Evolutionary conservation across 345 rosid genomes (phyloP).

Genomic region (Citrus reticulata): DNA sequence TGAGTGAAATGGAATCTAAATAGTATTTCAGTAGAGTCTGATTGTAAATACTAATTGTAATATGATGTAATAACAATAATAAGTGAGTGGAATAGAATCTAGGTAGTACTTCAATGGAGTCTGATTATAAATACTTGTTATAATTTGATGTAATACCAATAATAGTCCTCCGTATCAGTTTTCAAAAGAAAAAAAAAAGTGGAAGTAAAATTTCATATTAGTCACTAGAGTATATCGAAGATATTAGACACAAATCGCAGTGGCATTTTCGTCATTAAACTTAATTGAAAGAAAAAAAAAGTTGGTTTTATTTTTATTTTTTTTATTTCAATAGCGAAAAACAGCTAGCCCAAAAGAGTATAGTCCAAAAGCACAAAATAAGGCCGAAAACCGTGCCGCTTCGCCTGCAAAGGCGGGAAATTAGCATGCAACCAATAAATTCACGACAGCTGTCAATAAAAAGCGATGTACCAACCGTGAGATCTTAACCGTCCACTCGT

Average conservation of each 20-base stretch:
- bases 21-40: too few species aligned
- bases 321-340: background rate
- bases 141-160: too few species aligned
- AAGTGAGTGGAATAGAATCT: too few species aligned
- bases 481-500: conserved; percentile 6
- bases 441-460: background rate
- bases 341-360: background rate
- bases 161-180: too few species aligned
- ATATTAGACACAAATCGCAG: background rate
- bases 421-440: background rate
- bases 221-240: too few species aligned
- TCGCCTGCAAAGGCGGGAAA: conserved; percentile 12
- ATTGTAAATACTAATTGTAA: too few species aligned
- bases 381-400: background rate
- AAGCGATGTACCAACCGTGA: accelerated
- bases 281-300: background rate
- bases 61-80: too few species aligned
- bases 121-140: too few species aligned
- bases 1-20: too few species aligned
- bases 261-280: background rate
- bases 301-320: background rate
- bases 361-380: background rate
- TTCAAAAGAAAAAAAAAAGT: too few species aligned
- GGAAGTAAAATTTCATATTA: too few species aligned
- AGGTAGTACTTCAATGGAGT: too few species aligned